Base-by-base conservation (phyloP, 495 filamentous ascomycete genomes). In the Aspergillus asperescens region DNA sequence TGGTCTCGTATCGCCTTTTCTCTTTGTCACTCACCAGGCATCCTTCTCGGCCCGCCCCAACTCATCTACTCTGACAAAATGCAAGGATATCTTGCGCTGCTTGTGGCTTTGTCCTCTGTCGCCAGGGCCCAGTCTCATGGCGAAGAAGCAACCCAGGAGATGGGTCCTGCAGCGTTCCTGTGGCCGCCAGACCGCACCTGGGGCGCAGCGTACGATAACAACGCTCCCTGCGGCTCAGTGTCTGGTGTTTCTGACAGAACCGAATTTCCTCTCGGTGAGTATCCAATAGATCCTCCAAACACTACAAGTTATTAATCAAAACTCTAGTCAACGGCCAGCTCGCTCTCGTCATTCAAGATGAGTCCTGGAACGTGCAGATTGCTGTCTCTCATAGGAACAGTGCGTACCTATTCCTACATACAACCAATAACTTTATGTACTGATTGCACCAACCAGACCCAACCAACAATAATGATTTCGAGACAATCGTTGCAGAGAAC, bases 141-240 rank as follows among this genome's bases (percentile, higher is more conserved):
- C 20, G 55, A 57, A 44, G 55, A 57, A 27, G 59, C 52, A 13
- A 52, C 56, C 6, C 50, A 54, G 18, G 63, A 68, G n/a, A 79
- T 79, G 75, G 77, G 77, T 0, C 74, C 77, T 5, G 76, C 73
- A 15, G 76, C 75, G 18, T 79, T 80, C 54, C 58, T 80, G 24
- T 80, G 77, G 77, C 77, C 77, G 4, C 62, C 63, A 6, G 71
- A 77, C 56, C 67, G 77, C 22, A 48, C 60, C 2, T 80, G 75
- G 74, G 65, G 60, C 47, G 70, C 67, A 41, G 61, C 63, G 1
- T 48, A 66, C 16, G 77, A 79, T 49, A 79, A 77, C 50, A 68
- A 54, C 9, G 69, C 66, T 0, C 77, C 76, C 6, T 80, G 75
- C 40, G 75, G 76, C 19, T 76, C 72, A 15, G 55, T 62, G 13